These are phyloP conservation scores for Laburnicola sp. DNA, from an alignment of 2,329 filamentous ascomycete genomes.

Conservation along the genomic window DNA sequence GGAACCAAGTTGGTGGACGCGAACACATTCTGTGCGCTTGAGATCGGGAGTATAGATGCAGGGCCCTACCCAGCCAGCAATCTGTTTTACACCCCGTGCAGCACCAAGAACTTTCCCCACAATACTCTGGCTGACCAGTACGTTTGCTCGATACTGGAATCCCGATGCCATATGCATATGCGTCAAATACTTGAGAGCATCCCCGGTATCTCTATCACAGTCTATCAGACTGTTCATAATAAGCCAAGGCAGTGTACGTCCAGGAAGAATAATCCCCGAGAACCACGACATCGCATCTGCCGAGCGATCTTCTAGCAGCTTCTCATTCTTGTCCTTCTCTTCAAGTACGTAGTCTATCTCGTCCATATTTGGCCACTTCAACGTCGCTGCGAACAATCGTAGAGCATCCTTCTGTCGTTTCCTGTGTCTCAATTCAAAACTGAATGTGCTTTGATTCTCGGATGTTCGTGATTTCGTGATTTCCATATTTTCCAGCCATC, in stretches of 20 bases:
- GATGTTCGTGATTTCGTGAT: constrained; percentile 63
- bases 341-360: constrained; percentile 66
- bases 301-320: constrained; percentile 61
- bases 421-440: constrained; percentile 66
- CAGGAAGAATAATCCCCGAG: constrained; percentile 71
- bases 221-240: constrained; percentile 80
- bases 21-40: constrained; percentile 68
- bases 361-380: constrained; percentile 76
- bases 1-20: constrained; percentile 64
- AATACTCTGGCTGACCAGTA: constrained; percentile 76
- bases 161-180: constrained; percentile 70
- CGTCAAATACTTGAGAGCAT: constrained; percentile 67
- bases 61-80: constrained; percentile 75
- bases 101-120: constrained; percentile 71
- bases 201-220: constrained; percentile 69
- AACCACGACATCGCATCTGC: constrained; percentile 79
- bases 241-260: constrained; percentile 70
- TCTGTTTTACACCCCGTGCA: constrained; percentile 69
- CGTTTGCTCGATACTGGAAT: constrained; percentile 75
- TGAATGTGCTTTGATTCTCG: constrained; percentile 51
- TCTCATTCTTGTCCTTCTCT: constrained; percentile 56
- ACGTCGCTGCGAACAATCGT: constrained; percentile 67
- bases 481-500: constrained; percentile 71
- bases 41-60: constrained; percentile 70
- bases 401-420: constrained; percentile 70